Evolutionary conservation across 176 grass and related monocot genomes (phyloP), one percentile per base, ranked within the genome.

Genomic region (Puya raimondii): DNA sequence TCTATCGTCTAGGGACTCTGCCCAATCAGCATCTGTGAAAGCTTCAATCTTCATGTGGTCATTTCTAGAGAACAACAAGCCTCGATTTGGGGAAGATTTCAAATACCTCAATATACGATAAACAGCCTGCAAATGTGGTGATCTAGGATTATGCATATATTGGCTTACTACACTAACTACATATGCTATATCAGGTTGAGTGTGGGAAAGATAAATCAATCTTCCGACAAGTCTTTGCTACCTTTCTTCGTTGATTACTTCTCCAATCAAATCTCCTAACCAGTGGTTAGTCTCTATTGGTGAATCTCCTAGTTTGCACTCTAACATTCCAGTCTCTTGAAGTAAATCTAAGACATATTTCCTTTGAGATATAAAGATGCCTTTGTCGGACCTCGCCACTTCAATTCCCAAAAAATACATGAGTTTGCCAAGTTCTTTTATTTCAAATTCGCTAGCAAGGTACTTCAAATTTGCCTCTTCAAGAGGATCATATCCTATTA

Each of bases 381-480:
- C n/a, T n/a, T n/a, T n/a, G n/a, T n/a, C n/a, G n/a, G n/a, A n/a
- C n/a, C n/a, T n/a, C n/a, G n/a, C n/a, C n/a, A n/a, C n/a, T n/a
- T n/a, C 48, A 14, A 70, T 70, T 12, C 67, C 67, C 16, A 70
- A 51, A 47, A 51, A 70, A n/a, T 70, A 70, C n/a, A 12, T 70
- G n/a, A n/a, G n/a, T n/a, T n/a, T n/a, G n/a, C n/a, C n/a, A n/a
- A n/a, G 47, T 23, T 70, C 47, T 12, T 70, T 70, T 47, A 70
- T 51, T 51, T 70, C 4, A 21, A 70, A 70, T 25, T 69, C 17
- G 9, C 23, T 23, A 23, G 47, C 11, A 17, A 69, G 11, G 21
- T 22, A 25, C 20, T 70, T 52, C 1, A 23, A 21, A 10, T 13
- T 18, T 9, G 11, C 9, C 11, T 22, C 23, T 51, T 23, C 47